Evolutionary conservation across 768 basidiomycete species (phyloP).

Genomic region (Lactifluus hygrophoroides): DNA sequence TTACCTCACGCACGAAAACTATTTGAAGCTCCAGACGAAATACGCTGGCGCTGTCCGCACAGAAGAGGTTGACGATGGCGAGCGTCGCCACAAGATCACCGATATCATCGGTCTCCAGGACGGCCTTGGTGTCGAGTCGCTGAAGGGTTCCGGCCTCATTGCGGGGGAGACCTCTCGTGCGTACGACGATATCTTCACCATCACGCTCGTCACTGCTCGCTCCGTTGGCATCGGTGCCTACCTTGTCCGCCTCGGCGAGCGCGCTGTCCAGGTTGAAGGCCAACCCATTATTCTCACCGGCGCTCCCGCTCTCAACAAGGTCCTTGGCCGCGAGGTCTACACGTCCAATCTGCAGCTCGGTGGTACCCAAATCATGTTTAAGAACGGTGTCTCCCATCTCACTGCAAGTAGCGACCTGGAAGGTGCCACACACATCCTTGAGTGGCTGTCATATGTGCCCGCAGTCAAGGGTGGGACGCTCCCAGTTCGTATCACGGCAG

Average conservation of each 20-base stretch:
- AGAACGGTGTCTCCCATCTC: constrained; percentile 97
- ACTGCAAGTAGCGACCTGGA: constrained; percentile 93
- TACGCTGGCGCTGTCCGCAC: constrained; percentile 70
- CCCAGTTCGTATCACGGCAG: constrained; percentile 64
- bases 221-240: constrained; percentile 99
- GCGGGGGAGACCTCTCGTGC: constrained; percentile 98
- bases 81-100: constrained; percentile 88
- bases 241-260: constrained; percentile 94
- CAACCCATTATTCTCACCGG: constrained; percentile 99
- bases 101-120: constrained; percentile 97
- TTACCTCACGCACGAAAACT: constrained; percentile 90
- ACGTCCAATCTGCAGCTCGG: constrained; percentile 98
- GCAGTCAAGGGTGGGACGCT: constrained; percentile 71
- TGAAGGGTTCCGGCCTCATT: constrained; percentile 95
- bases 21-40: constrained; percentile 82
- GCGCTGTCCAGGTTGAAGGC: constrained; percentile 97
- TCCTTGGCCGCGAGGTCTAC: constrained; percentile 96
- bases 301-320: constrained; percentile 95
- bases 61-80: constrained; percentile 75
- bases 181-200: constrained; percentile 99
- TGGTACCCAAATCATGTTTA: constrained; percentile 99
- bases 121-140: constrained; percentile 91
- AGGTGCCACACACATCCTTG: constrained; percentile 86
- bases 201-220: constrained; percentile 96
- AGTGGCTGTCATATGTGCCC: constrained; percentile 94